phyloP scores from a whole-genome alignment of 192 early-diverging fungal species.

The Rhizoclosmatium sp. region DNA sequence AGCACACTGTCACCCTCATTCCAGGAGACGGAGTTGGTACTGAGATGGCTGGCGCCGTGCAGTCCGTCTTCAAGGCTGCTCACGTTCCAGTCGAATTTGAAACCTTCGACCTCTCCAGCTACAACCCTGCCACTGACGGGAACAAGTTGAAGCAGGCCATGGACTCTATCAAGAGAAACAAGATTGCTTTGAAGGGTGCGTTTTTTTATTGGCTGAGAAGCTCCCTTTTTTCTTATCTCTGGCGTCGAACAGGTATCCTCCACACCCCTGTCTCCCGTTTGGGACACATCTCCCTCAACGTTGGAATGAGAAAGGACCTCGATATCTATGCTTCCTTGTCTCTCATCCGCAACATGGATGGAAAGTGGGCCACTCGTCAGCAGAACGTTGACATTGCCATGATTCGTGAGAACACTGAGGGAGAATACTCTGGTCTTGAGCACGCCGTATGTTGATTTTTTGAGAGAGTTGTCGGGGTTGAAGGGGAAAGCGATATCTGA shows the following conservation, averaged over 20 bases:
- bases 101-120: slow-evolving; percentile 95
- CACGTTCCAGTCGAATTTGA: slow-evolving; percentile 96
- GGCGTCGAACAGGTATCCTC: slow-evolving; percentile 54
- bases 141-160: slow-evolving; percentile 87
- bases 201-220: neutral
- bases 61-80: slow-evolving; percentile 92
- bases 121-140: slow-evolving; percentile 78
- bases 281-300: slow-evolving; percentile 97
- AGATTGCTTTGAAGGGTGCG: slow-evolving; percentile 96
- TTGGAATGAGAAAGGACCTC: slow-evolving; percentile 94
- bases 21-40: slow-evolving; percentile 98
- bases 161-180: slow-evolving; percentile 91
- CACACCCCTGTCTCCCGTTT: slow-evolving; percentile 83
- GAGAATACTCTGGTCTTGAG: slow-evolving; percentile 99
- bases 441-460: slow-evolving; percentile 71
- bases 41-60: slow-evolving; percentile 89
- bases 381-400: slow-evolving; percentile 97
- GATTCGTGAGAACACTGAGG: slow-evolving; percentile 99
- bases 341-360: slow-evolving; percentile 87
- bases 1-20: slow-evolving; percentile 95
- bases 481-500: slow-evolving; percentile 1
- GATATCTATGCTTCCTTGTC: slow-evolving; percentile 98
- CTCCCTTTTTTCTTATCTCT: neutral
- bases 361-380: slow-evolving; percentile 83
- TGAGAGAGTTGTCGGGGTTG: neutral